These are phyloP conservation scores for Saccharomycopsis olivae DNA, from an alignment of 805 yeast genomes.

Conservation along the genomic window DNA sequence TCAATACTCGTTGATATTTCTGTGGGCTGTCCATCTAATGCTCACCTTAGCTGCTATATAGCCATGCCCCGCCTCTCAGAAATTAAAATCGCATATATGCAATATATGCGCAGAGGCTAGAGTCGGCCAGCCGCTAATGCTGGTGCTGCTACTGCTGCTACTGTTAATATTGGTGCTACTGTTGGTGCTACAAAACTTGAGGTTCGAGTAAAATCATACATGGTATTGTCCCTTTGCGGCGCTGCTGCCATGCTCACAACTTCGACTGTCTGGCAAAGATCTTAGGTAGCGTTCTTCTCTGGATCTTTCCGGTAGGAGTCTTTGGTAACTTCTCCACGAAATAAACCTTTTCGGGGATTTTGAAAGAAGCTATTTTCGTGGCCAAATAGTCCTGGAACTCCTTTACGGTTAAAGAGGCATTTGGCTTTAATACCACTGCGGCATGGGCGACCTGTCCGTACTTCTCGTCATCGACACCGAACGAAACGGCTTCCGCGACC, in stretches of 20 bases:
- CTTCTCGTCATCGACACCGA: conserved; percentile 55
- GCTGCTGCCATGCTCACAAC: conserved; percentile 6
- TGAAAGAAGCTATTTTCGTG: conserved; percentile 41
- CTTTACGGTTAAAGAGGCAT: conserved; percentile 26
- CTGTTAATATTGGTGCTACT: no score
- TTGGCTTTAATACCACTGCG: conserved; percentile 47
- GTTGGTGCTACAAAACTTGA: no score
- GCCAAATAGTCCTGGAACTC: conserved; percentile 39
- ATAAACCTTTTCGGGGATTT: conserved; percentile 47
- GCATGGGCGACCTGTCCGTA: conserved; percentile 68
- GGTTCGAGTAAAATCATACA: no score
- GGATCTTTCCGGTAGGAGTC: conserved; percentile 72
- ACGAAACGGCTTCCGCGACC: conserved; percentile 62
- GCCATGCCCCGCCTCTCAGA: no score
- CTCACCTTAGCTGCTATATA: no score
- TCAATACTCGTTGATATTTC: no score
- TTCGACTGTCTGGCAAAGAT: conserved; percentile 29
- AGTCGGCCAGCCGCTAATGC: no score
- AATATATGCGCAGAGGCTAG: no score
- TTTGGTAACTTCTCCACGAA: conserved; percentile 57
- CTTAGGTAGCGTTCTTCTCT: conserved; percentile 51
- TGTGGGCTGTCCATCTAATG: no score
- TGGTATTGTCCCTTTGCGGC: no score
- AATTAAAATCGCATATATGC: no score
- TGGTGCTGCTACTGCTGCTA: no score